Percentiles rank a stretch among this genome's conserved stretches.
Evolutionary conservation across 257 asterid genomes (phyloP).

Genomic region (Leptodermis oblonga): DNA sequence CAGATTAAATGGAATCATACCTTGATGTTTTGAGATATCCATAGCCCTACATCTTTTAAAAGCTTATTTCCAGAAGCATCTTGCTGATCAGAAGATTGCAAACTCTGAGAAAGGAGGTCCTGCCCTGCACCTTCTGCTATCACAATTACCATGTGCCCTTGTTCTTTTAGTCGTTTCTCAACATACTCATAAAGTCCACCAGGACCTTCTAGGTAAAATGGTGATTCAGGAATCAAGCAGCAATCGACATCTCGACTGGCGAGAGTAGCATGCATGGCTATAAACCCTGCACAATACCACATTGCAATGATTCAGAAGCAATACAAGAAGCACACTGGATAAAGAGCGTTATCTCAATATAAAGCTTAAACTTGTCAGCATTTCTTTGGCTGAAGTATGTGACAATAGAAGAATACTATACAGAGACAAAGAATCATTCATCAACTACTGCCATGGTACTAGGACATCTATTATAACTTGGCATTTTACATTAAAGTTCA

Average conservation of each 20-base stretch:
- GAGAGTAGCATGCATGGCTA: slow-evolving; percentile 89
- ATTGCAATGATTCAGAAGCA: neutral
- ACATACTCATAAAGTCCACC: slow-evolving; percentile 85
- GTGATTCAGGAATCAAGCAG: slow-evolving; percentile 93
- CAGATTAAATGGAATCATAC: slow-evolving; percentile 23
- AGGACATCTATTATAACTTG: neutral
- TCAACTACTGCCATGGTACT: neutral
- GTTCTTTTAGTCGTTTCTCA: slow-evolving; percentile 61
- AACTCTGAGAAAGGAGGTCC: slow-evolving; percentile 63
- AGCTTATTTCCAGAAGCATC: slow-evolving; percentile 90
- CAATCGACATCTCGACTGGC: slow-evolving; percentile 96
- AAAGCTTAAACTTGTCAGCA: neutral
- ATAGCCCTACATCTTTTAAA: slow-evolving; percentile 75
- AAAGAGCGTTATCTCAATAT: neutral
- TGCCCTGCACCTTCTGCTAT: slow-evolving; percentile 98
- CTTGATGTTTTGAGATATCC: slow-evolving; percentile 85
- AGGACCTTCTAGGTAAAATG: slow-evolving; percentile 75
- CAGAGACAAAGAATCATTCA: neutral
- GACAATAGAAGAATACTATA: neutral
- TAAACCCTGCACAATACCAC: slow-evolving; percentile 53
- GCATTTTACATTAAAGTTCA: neutral
- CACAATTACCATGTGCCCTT: slow-evolving; percentile 93
- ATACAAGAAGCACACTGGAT: neutral
- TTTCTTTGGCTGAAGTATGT: neutral
- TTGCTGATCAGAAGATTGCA: slow-evolving; percentile 30